Base-by-base conservation (phyloP, 1,284 basidiomycete genomes). In the Fomitopsis pinicola region DNA sequence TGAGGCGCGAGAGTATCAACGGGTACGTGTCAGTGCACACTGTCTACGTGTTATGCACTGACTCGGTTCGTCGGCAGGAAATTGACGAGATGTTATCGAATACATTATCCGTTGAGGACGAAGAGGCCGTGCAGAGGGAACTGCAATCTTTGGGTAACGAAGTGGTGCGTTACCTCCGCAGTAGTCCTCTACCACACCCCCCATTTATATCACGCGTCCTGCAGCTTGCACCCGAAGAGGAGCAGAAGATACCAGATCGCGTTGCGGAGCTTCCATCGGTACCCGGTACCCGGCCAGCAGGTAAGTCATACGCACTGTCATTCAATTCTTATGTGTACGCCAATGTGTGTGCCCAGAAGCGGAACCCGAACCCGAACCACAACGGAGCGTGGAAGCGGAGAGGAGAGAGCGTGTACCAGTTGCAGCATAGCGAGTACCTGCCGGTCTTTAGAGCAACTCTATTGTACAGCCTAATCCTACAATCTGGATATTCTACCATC, bases 1-100 rank as follows among this genome's bases (percentile, higher is more conserved):
- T 2, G 97, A 98, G 71, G 97, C 94, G 1, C 83, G 92, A 65
- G 94, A 89, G 63, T 98, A 98, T 75, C 95, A 99, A 74, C 78
- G 82, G 71, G 95, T 95, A 64, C 57, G 87, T 76, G 28, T 15
- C 30, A 38, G 55, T 61, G 64, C 42, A 45, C 36, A 9, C 14
- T 28, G 35, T 30, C 22, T 26, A 44, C 30, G 44, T 42, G 28
- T 46, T 48, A 54, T 59, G 28, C 36, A 2, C 6, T 42, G 8
- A 45, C 15, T 45, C n/a, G 30, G 22, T 2, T 28, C 35, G 19
- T 22, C 57, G 59, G 45, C 52, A 68, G 94, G 97, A 99, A 83
- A 91, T 99, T 64, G 86, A 92, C 68, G 89, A 94, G 71, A 87
- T 96, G 79, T 80, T 99, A 17, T 85, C 89, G 42, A 91, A 90